These are phyloP conservation scores for Huiozyma sinensis DNA, from an alignment of 805 yeast genomes.

Conservation along the genomic window DNA sequence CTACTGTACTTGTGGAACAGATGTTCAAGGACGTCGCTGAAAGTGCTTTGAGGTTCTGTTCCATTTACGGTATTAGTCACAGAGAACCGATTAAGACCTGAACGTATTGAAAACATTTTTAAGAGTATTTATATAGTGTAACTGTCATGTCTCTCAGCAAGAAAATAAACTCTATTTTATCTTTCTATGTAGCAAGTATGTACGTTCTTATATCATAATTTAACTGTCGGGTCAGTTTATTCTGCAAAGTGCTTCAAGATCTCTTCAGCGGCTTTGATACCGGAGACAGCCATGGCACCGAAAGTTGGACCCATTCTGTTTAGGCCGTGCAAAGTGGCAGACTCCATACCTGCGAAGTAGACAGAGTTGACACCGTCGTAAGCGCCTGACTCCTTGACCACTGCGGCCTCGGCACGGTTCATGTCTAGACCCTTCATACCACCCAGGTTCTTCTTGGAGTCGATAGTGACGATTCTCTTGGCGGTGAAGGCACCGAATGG, in stretches of 20 bases:
- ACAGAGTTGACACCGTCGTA: constrained; percentile 23
- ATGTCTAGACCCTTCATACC: constrained; percentile 75
- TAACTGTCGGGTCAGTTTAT: no score
- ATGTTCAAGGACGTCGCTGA: no score
- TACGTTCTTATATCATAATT: no score
- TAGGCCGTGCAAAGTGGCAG: constrained; percentile 65
- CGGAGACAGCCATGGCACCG: constrained; percentile 72
- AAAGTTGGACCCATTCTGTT: constrained; percentile 82
- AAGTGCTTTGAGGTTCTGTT: no score
- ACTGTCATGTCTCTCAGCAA: no score
- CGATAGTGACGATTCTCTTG: constrained; percentile 50
- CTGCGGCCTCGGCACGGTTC: constrained; percentile 68
- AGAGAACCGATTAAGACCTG: no score
- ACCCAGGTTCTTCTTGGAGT: constrained; percentile 37
- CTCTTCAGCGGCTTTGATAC: constrained; percentile 66
- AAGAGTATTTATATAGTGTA: no score
- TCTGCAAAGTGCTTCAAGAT: constrained; percentile 26
- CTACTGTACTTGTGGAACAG: no score
- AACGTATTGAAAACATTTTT: no score
- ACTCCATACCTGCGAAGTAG: constrained; percentile 58
- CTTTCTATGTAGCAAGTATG: no score
- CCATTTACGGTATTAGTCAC: no score
- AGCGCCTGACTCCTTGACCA: constrained; percentile 53
- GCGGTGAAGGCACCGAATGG: constrained; percentile 75
- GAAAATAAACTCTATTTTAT: constrained; percentile 7